These are phyloP conservation scores for Fusarium fujikuroi DNA, from an alignment of 2,329 filamentous ascomycete species.

Conservation along the genomic window DNA sequence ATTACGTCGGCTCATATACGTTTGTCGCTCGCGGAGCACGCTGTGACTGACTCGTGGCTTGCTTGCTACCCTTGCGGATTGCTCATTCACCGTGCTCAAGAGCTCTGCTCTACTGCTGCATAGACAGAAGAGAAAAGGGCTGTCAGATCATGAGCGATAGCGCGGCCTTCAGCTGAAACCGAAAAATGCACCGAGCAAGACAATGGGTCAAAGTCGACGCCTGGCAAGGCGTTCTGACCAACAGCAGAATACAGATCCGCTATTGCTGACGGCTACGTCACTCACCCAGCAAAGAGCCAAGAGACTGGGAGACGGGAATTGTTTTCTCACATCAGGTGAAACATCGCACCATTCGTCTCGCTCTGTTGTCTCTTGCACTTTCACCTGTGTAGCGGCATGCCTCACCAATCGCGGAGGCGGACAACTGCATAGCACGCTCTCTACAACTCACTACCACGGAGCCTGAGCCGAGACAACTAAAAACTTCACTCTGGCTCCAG, in stretches of 20 bases:
- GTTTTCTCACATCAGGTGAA: accelerated
- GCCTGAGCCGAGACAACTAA: too few relatives aligned
- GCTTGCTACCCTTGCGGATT: not conserved
- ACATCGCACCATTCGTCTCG: not conserved
- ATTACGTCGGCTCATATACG: accelerated
- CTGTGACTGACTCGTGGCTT: not conserved
- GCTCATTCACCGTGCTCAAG: not conserved
- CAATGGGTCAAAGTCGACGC: not conserved
- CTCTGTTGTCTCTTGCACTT: not conserved
- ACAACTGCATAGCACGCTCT: accelerated
- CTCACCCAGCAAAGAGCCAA: not conserved
- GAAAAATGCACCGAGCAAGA: not conserved
- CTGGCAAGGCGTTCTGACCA: not conserved
- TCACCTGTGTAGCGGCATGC: accelerated
- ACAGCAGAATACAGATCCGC: accelerated
- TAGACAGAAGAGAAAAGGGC: accelerated
- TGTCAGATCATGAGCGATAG: not conserved
- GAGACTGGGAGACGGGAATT: accelerated
- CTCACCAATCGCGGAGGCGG: not conserved
- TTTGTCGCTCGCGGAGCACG: too few relatives aligned
- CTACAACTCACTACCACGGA: accelerated
- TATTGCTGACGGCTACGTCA: accelerated
- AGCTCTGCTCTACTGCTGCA: accelerated
- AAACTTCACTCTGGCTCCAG: accelerated
- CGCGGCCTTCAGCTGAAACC: accelerated